These are phyloP conservation scores for Pyrrhoderma noxium DNA, from an alignment of 1,284 basidiomycete species.

Conservation along the genomic window DNA sequence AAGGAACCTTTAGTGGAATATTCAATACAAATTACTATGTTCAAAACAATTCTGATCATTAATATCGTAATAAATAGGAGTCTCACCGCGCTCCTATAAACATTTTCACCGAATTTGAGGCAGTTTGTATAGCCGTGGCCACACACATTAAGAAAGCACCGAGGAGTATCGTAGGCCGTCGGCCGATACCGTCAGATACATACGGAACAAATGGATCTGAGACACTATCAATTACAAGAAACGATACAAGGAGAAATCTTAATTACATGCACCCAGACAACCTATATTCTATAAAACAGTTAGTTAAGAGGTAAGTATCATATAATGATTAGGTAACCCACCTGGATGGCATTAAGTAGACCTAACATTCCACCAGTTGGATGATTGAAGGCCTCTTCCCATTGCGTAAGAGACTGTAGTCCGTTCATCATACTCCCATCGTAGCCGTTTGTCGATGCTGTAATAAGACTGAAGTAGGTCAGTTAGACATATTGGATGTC, in stretches of 20 bases:
- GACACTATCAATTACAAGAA: too few species aligned
- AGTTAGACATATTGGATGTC: not conserved
- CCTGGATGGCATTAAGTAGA: slow-evolving; percentile 72
- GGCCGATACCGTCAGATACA: slow-evolving; percentile 60
- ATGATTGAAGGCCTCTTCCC: slow-evolving; percentile 49
- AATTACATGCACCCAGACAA: slow-evolving; percentile 41
- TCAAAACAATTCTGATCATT: not conserved
- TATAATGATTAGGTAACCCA: slow-evolving; percentile 24
- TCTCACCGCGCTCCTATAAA: slow-evolving; percentile 69
- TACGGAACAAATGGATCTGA: slow-evolving; percentile 58
- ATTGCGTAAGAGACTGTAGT: slow-evolving; percentile 56
- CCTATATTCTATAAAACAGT: slow-evolving; percentile 53
- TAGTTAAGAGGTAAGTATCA: not conserved
- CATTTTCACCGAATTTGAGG: slow-evolving; percentile 68
- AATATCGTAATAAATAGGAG: too few species aligned
- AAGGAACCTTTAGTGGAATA: slow-evolving; percentile 42
- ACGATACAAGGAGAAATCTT: too few species aligned
- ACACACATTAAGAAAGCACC: slow-evolving; percentile 56
- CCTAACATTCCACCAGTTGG: slow-evolving; percentile 55
- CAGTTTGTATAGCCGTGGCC: slow-evolving; percentile 62
- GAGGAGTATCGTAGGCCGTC: slow-evolving; percentile 53
- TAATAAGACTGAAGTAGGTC: slow-evolving; percentile 47
- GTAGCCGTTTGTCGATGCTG: slow-evolving; percentile 70
- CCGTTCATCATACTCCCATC: slow-evolving; percentile 77
- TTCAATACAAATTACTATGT: not conserved